Evolutionary conservation across 257 asterid species (phyloP), one percentile per base, ranked within the genome.

Genomic region (Solanum bulbocastanum): DNA sequence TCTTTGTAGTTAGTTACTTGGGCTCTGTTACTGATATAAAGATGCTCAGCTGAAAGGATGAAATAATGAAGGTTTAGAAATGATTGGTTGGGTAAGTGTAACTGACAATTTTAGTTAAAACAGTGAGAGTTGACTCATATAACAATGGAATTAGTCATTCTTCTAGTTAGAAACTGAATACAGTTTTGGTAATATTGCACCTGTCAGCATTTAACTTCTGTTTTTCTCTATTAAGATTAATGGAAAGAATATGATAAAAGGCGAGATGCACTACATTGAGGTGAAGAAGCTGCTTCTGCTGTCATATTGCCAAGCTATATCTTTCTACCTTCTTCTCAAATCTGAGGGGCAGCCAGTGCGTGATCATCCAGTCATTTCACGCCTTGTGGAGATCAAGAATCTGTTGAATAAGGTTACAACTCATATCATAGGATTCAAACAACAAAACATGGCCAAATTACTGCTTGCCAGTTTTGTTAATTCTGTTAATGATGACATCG

Each of bases 291-390:
- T 93, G 37, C 94, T 97, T 82, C 90, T 97, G 93, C 98, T 93
- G 87, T 91, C 98, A 89, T 97, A 90, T 91, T 96, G 98, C 93
- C 99, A 97, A 90, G 96, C 99, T 84, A 97, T 96, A 87, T 90
- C 97, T 75, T 96, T 95, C 89, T 97, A 95, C 89, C 99, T 97
- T 74, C 97, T 97, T 89, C 97, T 97, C 86, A 97, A 95, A 94
- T 89, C 99, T 44, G 99, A 97, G 92, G 99, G 99, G 86, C 95
- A 89, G 46, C 95, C 95, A 66, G 95, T 95, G 86, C 96, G 98
- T 89, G 99, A 96, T 91, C 99, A 96, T 93, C 99, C 99, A 86
- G 98, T 97, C 87, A 90, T 96, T 89, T 89, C 95, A 90, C 98
- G 96, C 86, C 93, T 97, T 49, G 98, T 94, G 89, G 98, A 96